Conservation (phyloP, 2,329 filamentous ascomycete species). For the Pseudogymnoascus sp. region DNA sequence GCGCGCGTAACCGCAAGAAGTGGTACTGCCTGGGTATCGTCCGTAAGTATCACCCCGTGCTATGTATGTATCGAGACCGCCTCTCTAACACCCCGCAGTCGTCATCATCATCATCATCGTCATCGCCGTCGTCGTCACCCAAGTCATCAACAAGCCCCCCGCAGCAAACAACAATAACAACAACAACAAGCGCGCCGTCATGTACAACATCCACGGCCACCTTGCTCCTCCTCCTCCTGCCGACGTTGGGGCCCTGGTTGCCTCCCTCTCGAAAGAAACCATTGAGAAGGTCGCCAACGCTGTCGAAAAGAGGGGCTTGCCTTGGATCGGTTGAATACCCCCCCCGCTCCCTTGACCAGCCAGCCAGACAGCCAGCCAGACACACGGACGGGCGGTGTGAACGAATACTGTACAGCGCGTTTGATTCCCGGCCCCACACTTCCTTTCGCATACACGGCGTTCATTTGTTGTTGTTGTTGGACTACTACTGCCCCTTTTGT, state of each 20-base stretch:
- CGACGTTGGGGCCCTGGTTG: conserved; percentile 32
- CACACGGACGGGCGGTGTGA: neutral
- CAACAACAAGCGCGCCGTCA: conserved; percentile 6
- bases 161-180: neutral
- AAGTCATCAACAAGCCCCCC: conserved; percentile 33
- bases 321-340: neutral
- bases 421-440: neutral
- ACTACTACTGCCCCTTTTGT: neutral
- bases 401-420: neutral
- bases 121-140: conserved; percentile 39
- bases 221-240: conserved; percentile 32
- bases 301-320: neutral
- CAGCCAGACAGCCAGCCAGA: neutral
- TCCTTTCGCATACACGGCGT: neutral
- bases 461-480: neutral
- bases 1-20: conserved; percentile 76
- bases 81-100: conserved; percentile 29
- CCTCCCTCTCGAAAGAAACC: neutral
- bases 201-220: conserved; percentile 11
- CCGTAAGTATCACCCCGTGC: conserved; percentile 30
- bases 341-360: neutral
- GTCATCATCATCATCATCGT: conserved; percentile 45
- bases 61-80: conserved; percentile 9
- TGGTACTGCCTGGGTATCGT: conserved; percentile 85
- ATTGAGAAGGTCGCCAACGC: neutral